Evolutionary conservation across 805 yeast species (phyloP).

Genomic region (Ogataea henricii): DNA sequence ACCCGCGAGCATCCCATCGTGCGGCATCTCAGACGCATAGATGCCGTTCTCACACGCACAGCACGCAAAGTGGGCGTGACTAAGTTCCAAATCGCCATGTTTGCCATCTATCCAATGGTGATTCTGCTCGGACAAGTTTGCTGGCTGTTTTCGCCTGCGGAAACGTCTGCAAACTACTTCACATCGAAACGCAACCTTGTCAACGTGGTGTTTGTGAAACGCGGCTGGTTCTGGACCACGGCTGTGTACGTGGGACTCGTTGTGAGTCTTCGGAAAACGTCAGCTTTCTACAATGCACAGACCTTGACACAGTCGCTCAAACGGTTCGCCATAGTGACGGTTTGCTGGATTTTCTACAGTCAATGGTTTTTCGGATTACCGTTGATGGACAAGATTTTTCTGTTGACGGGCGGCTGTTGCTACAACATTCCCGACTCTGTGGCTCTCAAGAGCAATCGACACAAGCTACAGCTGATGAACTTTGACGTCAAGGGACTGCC

Average conservation of each 20-base stretch:
- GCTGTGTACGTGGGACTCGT: constrained; percentile 36
- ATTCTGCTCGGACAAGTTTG: constrained; percentile 55
- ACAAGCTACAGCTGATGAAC: constrained; percentile 17
- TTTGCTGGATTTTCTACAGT: constrained; percentile 84
- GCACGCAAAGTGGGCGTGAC: constrained; percentile 11
- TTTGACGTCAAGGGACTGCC: constrained; percentile 11
- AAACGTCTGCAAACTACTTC: constrained; percentile 50
- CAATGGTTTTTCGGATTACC: constrained; percentile 89
- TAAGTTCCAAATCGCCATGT: constrained; percentile 15
- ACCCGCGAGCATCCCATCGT: background rate
- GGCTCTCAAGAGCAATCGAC: background rate
- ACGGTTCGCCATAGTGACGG: constrained; percentile 57
- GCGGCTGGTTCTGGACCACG: constrained; percentile 92
- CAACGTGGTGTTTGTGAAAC: constrained; percentile 77
- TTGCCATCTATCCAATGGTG: constrained; percentile 37
- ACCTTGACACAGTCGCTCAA: constrained; percentile 23
- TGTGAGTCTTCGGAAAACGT: constrained; percentile 13
- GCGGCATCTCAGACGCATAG: constrained; percentile 12
- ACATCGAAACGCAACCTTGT: constrained; percentile 67
- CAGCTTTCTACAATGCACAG: constrained; percentile 9
- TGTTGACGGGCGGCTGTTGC: constrained; percentile 83
- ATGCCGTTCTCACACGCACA: constrained; percentile 8
- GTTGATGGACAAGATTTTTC: constrained; percentile 82
- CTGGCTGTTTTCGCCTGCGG: constrained; percentile 45
- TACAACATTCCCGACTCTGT: constrained; percentile 30